These are phyloP conservation scores for Prunella vulgaris DNA, from an alignment of 257 asterid genomes.

Conservation along the genomic window DNA sequence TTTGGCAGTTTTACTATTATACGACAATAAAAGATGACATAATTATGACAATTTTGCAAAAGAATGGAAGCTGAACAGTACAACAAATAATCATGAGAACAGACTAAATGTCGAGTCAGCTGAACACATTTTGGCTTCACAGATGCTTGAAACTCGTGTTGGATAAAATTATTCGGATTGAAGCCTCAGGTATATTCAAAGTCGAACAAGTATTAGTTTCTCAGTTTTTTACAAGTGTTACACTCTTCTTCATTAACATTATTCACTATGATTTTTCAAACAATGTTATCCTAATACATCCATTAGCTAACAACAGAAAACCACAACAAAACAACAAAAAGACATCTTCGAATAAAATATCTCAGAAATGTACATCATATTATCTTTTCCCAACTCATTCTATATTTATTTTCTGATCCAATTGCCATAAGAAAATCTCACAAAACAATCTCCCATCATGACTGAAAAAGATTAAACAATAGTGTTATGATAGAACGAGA, in stretches of 20 bases:
- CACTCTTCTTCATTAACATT: not conserved
- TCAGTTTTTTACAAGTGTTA: too few relatives aligned
- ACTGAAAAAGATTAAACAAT: not conserved
- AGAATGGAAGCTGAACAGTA: not conserved
- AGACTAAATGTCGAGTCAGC: not conserved
- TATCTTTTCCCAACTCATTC: not conserved
- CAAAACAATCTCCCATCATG: not conserved
- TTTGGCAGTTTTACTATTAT: not conserved
- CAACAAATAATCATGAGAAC: not conserved
- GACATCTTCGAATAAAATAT: not conserved
- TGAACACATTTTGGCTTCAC: not conserved
- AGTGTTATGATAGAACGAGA: too few relatives aligned
- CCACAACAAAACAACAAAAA: not conserved
- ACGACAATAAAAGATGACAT: not conserved
- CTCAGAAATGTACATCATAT: not conserved
- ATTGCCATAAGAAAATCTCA: not conserved
- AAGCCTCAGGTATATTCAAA: too few relatives aligned
- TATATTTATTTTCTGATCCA: not conserved
- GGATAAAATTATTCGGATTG: too few relatives aligned
- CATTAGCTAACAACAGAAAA: not conserved
- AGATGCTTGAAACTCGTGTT: not conserved
- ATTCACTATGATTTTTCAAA: not conserved
- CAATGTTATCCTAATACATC: not conserved
- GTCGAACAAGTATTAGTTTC: too few relatives aligned
- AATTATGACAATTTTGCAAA: not conserved